Base-by-base conservation (phyloP, 2,329 filamentous ascomycete genomes). In the Pyrenophora teres region DNA sequence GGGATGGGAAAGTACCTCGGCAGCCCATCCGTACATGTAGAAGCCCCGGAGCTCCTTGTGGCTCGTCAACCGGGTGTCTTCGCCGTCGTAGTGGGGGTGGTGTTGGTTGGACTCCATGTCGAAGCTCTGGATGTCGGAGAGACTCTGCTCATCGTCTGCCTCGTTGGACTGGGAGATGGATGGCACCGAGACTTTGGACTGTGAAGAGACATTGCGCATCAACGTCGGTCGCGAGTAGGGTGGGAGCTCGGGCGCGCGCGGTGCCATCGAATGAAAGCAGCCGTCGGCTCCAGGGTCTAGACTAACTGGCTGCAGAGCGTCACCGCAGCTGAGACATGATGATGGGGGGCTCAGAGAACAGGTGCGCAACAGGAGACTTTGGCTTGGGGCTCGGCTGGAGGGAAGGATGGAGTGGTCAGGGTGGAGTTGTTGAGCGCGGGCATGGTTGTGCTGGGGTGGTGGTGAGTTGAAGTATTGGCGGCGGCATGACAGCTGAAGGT, bases 1-100 rank as follows among this genome's bases (percentile, higher is more conserved):
- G 6, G 13, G 33, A 6, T 41, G 5, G 10, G 33, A 19, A 31
- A 32, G 44, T 67, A 75, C 73, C 77, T 99, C 94, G 16, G 93
- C 92, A 19, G 94, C 94, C 81, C 96, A 97, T 36, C 89, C 89
- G 78, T 97, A 97, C 72, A 88, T 88, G 76, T 97, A 99, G 90
- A 95, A 99, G 64, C 93, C 94, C 33, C 86, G 80, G 54, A 97
- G 83, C 81, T 99, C 94, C 74, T 89, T 93, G 63, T 78, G 78
- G 73, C 90, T 96, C 8, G 94, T 97, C 48, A 89, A 84, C n/a
- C 93, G 83, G 19, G 86, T 89, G 74, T 99, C 94, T 72, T 97
- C 91, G 56, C 89, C 91, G 2, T 81, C 80, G 72, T 95, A 96
- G 50, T 84, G 81, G 47, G 83, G 77, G 16, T 52, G 54, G 21